These are phyloP conservation scores for Chlamydomonas urium DNA, from an alignment of 139 green algal species.

Conservation along the genomic window DNA sequence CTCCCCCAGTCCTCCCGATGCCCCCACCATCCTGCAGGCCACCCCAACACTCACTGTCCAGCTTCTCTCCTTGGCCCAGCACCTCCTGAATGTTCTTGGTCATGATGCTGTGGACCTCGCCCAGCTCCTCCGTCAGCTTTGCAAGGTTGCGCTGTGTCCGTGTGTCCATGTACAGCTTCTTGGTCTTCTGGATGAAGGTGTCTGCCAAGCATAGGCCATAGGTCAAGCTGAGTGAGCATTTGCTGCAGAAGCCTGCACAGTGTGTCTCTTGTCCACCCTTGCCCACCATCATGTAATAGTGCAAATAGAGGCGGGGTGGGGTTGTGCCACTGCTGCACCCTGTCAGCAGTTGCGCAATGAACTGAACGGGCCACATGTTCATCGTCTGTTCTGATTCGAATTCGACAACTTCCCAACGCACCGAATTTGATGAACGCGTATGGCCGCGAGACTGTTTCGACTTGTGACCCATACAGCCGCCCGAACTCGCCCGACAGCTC, in stretches of 20 bases:
- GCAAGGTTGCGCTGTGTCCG: constrained; percentile 95
- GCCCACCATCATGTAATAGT: no score
- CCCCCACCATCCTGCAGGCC: background rate
- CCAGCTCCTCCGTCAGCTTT: constrained; percentile 84
- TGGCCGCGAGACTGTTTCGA: constrained; percentile 84
- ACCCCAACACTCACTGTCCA: constrained; percentile 79
- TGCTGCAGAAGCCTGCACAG: background rate
- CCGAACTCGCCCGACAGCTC: constrained; percentile 93
- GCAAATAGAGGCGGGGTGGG: no score
- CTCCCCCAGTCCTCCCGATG: background rate
- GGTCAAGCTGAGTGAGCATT: background rate
- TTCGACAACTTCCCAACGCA: no score
- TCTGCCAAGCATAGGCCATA: constrained; percentile 62
- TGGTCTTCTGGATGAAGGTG: constrained; percentile 99
- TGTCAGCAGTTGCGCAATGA: background rate
- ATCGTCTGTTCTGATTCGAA: no score
- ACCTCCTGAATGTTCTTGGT: constrained; percentile 98
- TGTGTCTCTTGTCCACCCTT: no score
- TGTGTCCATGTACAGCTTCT: constrained; percentile 96
- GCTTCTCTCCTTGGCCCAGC: constrained; percentile 89
- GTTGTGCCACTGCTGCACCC: no score
- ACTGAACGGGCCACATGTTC: no score
- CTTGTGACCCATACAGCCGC: constrained; percentile 76
- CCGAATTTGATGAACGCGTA: constrained; percentile 99
- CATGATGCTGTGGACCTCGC: constrained; percentile 93